Evolutionary conservation across 139 green algal genomes (phyloP).

Genomic region (Astrephomene gubernaculifera): DNA sequence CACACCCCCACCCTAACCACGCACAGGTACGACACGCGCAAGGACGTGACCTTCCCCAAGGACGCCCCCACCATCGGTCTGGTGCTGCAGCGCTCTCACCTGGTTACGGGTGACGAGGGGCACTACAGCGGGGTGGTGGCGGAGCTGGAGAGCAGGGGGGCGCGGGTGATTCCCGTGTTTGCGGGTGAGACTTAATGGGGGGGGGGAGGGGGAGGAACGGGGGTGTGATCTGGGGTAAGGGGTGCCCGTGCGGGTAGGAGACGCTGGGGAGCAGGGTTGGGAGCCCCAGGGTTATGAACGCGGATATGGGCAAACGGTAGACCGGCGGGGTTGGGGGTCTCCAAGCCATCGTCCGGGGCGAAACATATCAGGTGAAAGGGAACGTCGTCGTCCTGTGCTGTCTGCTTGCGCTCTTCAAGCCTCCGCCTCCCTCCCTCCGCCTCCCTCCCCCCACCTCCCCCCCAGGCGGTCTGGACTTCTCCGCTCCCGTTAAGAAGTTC

Average conservation of each 20-base stretch:
- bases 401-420: neutral
- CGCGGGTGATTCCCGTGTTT: constrained; percentile 97
- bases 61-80: constrained; percentile 96
- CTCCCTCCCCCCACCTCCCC: too few relatives aligned
- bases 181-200: constrained; percentile 65
- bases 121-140: constrained; percentile 95
- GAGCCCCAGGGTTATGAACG: too few relatives aligned
- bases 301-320: too few relatives aligned
- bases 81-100: constrained; percentile 97
- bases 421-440: too few relatives aligned
- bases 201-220: too few relatives aligned
- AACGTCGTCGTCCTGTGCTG: neutral
- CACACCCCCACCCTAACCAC: too few relatives aligned
- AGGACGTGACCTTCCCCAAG: constrained; percentile 87
- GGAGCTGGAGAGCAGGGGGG: constrained; percentile 93
- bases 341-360: neutral
- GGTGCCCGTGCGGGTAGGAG: too few relatives aligned
- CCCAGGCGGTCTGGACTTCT: constrained; percentile 98
- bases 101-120: constrained; percentile 98
- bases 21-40: constrained; percentile 92
- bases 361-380: neutral
- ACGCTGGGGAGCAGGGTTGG: too few relatives aligned
- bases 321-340: too few relatives aligned
- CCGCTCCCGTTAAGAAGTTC: constrained; percentile 96
- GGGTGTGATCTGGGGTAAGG: too few relatives aligned